A percentile compares a stretch with the other conserved stretches of the same genome.
These are phyloP conservation scores for Ensete ventricosum DNA, from an alignment of 176 grass and related monocot genomes.

Conservation along the genomic window DNA sequence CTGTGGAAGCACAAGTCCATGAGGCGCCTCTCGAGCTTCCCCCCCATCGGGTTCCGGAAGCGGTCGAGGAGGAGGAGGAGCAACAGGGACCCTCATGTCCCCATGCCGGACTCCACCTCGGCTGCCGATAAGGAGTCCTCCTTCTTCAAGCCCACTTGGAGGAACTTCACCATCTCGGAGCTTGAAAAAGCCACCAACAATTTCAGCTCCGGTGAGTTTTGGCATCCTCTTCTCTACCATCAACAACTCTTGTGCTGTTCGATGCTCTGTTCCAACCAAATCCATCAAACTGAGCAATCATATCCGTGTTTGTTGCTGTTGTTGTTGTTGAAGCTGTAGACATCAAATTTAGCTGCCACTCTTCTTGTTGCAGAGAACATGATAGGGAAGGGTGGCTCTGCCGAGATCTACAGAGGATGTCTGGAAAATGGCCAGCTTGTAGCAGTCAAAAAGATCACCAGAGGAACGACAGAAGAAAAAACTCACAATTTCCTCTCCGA, in stretches of 20 bases:
- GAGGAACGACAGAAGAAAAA: conserved; percentile 18
- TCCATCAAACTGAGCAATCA: no score
- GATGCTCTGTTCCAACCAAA: background rate
- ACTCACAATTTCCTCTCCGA: conserved; percentile 63
- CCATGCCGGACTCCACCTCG: background rate
- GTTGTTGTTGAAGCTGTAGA: background rate
- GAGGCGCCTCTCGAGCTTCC: conserved; percentile 8
- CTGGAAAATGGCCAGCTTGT: conserved; percentile 51
- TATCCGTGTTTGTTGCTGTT: no score
- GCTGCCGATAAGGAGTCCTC: background rate
- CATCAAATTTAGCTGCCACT: background rate
- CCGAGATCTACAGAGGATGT: conserved; percentile 55
- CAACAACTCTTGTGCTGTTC: background rate
- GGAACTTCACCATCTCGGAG: conserved; percentile 20
- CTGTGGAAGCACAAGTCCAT: conserved; percentile 7
- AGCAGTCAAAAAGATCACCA: conserved; percentile 50
- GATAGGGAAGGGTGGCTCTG: conserved; percentile 56
- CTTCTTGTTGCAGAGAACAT: conserved; percentile 30
- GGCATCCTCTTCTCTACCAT: background rate
- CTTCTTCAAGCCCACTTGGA: conserved; percentile 1
- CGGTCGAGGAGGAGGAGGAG: background rate
- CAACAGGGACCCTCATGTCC: background rate
- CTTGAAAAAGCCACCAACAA: conserved; percentile 23
- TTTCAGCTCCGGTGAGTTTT: conserved; percentile 1
- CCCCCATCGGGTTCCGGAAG: conserved; percentile 3